phyloP scores from a whole-genome alignment of 257 asterid species.

The Striga asiatica region DNA sequence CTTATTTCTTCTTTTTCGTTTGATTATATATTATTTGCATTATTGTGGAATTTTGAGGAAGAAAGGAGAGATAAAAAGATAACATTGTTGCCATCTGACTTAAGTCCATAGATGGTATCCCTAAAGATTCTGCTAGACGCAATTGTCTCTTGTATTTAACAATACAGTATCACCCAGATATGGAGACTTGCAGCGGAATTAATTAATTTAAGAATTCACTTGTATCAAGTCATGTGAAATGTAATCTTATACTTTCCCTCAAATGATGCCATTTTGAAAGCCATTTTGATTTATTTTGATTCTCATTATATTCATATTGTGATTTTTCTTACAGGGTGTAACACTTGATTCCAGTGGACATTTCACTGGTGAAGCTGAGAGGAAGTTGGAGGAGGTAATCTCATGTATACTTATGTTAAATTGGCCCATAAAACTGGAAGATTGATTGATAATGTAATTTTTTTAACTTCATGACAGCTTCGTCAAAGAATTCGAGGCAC shows the following conservation, averaged over 20 bases:
- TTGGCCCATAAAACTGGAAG: not conserved
- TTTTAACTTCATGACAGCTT: slow-evolving; percentile 43
- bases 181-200: not conserved
- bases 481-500: slow-evolving; percentile 77
- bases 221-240: not conserved
- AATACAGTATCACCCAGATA: not conserved
- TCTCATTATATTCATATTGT: not conserved
- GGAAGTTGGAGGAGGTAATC: slow-evolving; percentile 81
- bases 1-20: not conserved
- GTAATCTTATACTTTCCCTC: not conserved
- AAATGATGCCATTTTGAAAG: not conserved
- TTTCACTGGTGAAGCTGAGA: slow-evolving; percentile 79
- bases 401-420: not conserved
- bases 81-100: not conserved
- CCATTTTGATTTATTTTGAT: not conserved
- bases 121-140: not conserved
- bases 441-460: slow-evolving; percentile 11
- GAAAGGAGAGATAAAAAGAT: not conserved
- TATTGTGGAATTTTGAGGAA: not conserved
- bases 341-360: slow-evolving; percentile 85
- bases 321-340: slow-evolving; percentile 45
- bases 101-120: not conserved
- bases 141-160: not conserved
- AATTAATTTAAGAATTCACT: not conserved
- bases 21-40: not conserved